phyloP scores from a whole-genome alignment of 179 eudicot species.

The Patellifolia procumbens region DNA sequence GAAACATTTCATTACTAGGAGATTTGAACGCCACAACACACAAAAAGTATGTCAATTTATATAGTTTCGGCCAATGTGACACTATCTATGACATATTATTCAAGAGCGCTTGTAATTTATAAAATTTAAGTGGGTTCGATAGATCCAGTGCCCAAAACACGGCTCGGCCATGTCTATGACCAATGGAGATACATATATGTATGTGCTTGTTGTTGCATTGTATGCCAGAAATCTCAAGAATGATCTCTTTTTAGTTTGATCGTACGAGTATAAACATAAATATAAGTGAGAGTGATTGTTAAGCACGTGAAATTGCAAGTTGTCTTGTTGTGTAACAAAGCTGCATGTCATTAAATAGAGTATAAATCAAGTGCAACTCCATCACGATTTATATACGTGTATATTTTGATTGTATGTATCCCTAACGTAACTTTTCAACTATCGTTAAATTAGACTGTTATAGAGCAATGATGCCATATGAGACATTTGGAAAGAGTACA shows the following conservation, averaged over 20 bases:
- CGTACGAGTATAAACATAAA: neutral
- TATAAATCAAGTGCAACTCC: no score
- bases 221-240: conserved; percentile 28
- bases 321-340: conserved; percentile 13
- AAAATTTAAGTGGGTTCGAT: no score
- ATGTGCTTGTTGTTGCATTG: no score
- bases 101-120: no score
- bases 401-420: neutral
- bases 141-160: no score
- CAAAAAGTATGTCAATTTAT: no score
- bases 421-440: neutral
- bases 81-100: no score
- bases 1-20: no score
- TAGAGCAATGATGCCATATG: conserved; percentile 2
- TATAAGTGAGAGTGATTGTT: neutral
- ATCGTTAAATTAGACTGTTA: neutral
- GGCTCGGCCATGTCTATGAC: no score
- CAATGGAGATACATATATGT: no score
- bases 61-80: no score
- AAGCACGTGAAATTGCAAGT: conserved; percentile 15
- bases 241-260: conserved; percentile 12
- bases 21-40: no score
- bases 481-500: conserved; percentile 16
- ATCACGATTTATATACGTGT: neutral
- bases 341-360: neutral